These are phyloP conservation scores for Chimonanthus praecox DNA, from an alignment of 164 flowering plant genomes.

Conservation along the genomic window DNA sequence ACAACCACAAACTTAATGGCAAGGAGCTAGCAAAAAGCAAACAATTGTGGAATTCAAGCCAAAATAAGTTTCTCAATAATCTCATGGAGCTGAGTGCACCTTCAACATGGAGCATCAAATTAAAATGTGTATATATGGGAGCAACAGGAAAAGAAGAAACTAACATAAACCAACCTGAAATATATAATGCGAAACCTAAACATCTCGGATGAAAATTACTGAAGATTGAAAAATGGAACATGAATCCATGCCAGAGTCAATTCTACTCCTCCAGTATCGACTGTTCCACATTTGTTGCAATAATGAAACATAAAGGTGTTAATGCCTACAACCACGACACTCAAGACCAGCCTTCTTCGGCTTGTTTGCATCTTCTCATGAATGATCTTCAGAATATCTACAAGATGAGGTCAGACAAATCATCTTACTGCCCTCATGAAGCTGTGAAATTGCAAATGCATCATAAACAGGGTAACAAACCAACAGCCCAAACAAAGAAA, in stretches of 20 bases:
- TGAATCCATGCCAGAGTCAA: constrained; percentile 18
- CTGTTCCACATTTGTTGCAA: constrained; percentile 2
- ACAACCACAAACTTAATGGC: background rate
- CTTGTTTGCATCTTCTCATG: constrained; percentile 46
- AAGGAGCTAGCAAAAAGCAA: background rate
- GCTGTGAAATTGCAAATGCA: background rate
- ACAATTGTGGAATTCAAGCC: background rate
- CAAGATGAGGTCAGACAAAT: constrained; percentile 9
- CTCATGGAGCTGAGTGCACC: background rate
- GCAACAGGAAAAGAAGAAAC: constrained; percentile 56
- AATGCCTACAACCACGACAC: constrained; percentile 47
- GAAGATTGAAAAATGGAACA: constrained; percentile 19
- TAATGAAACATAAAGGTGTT: constrained; percentile 3
- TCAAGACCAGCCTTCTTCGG: constrained; percentile 38
- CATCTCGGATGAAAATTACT: constrained; percentile 31
- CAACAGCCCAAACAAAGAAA: background rate
- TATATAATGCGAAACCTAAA: constrained; percentile 39
- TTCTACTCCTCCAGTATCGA: constrained; percentile 6
- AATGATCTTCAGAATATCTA: constrained; percentile 46
- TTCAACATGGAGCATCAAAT: constrained; percentile 11
- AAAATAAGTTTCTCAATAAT: background rate
- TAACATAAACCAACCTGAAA: constrained; percentile 48
- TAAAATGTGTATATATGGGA: constrained; percentile 27
- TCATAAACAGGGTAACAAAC: too few species aligned
- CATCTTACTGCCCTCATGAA: background rate